Base-by-base conservation (phyloP, 179 eudicot genomes). In the Silene coronaria region DNA sequence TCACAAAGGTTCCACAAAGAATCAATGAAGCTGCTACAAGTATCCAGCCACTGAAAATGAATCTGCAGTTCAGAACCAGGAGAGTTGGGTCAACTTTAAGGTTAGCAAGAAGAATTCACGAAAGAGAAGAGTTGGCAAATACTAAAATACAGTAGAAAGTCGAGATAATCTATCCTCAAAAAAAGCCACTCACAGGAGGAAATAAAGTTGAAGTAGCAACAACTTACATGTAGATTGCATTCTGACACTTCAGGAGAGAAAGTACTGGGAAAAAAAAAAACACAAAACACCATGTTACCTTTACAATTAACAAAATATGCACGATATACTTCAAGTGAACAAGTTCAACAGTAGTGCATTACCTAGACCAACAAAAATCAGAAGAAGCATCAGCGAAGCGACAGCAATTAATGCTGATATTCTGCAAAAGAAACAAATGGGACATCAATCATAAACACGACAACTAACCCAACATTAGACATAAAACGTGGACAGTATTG, bases 1-100 rank as follows among this genome's bases (percentile, higher is more conserved):
- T 92, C 72, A 92, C 88, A 78, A 92, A 95, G 73, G 85, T 85
- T 75, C 97, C 97, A 66, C 90, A 90, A 46, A 95, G 97, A 75
- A 88, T 82, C 84, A 95, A 91, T 24, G 97, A 90, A 61, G 85
- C 81, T 4, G 90, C 86, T 51, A 91, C 97, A 51, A 95, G 97
- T 64, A 95, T 73, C 99, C 99, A 95, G 85, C 96, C 99, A 80
- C 93, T 85, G 68, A 87, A 64, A 55, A 90, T 81, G 86, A 89
- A 90, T 86, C 97, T 92, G 96, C 86, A 67, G 61, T 78, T 19
- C 26, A 77, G 57, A 46, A 27, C 3, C 71, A 70, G 8, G 48
- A 21, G 21, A 77, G 38, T 21, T 70, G n/a, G n/a, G 48, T 46
- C 14, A 55, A 17, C 13, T 38, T 36, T 32, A 14, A 67, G 36